Conservation (phyloP, 1,284 basidiomycete species). For the Rhodotorula sp. region DNA sequence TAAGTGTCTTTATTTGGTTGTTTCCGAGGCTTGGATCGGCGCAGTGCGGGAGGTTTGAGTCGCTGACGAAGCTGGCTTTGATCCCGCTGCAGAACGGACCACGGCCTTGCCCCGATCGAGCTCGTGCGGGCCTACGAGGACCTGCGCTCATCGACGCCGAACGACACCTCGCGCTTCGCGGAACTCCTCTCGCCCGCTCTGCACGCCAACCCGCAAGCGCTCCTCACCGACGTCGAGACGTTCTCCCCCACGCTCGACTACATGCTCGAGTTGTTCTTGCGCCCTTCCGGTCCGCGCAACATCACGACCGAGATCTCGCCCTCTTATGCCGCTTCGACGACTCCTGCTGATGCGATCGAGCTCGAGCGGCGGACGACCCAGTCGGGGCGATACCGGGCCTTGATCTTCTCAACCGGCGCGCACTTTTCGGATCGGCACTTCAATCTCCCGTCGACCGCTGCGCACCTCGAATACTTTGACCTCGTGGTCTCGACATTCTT, state of each 20-base stretch:
- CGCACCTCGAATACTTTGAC: conserved; percentile 8
- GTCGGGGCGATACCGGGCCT: conserved; percentile 2
- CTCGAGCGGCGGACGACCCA: neutral
- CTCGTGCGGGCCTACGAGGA: conserved; percentile 3
- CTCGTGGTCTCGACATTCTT: neutral
- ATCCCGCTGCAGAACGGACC: neutral
- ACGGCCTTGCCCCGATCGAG: conserved; percentile 7
- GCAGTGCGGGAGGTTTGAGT: too few relatives aligned
- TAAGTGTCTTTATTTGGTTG: neutral
- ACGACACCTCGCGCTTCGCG: neutral
- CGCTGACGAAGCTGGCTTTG: too few relatives aligned
- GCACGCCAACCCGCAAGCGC: neutral
- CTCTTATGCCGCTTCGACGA: neutral
- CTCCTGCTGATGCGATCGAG: neutral
- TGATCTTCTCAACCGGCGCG: conserved; percentile 15
- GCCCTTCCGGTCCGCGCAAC: neutral
- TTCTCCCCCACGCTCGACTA: conserved; percentile 3
- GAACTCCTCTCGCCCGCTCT: neutral
- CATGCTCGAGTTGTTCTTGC: conserved; percentile 10
- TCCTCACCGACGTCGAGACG: conserved; percentile 9
- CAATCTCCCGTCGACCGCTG: neutral
- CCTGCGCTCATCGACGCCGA: neutral
- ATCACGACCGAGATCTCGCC: conserved; percentile 8
- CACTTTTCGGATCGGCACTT: conserved; percentile 10
- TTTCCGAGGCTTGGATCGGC: too few relatives aligned